Base-by-base conservation (phyloP, 2,329 filamentous ascomycete genomes). In the Trichoderma citrinoviride region DNA sequence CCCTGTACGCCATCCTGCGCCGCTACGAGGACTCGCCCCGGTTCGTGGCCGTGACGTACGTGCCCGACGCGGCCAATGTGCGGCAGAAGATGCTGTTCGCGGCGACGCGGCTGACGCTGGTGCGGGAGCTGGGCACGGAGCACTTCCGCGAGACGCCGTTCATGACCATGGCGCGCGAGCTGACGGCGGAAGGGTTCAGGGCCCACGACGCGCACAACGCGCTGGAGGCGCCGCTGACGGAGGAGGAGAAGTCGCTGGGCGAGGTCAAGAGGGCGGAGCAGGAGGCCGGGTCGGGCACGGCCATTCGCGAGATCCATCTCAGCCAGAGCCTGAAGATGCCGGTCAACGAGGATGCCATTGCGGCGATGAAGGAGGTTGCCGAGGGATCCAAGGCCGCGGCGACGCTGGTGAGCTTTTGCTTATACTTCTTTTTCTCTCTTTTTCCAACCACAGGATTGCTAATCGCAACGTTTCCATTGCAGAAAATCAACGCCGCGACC, bases 21-120 rank as follows among this genome's bases (percentile, higher is more conserved):
- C 87, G 89, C 63, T 83, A 88, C 75, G 81, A 86, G 58, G 74
- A 77, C 43, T 76, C 80, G 3, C 85, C 84, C n/a, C 77, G 76
- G 68, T 87, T 93, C 68, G 78, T 90, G 27, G 90, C 88, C 52
- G 80, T 93, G 41, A 92, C 90, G 41, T 95, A 93, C 75, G 87
- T 95, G 6, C 92, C 91, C 27, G 90, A 94, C 76, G 74, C 85
- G 1, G 91, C 91, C 44, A 90, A 89, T 29, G 91, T 95, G 64
- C 87, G 91, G 44, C 89, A 92, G 75, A 95, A 95, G 82, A 95
- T 92, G 89, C 84, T 95, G 23, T 93, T 94, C 75, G 91, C 91
- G 6, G 86, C 87, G 25, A 93, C 91, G 29, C 85, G 90, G 10
- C 81, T 93, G 70, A 91, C 90, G 0, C 82, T 95, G 1, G 85